Evolutionary conservation across 1,284 basidiomycete species (phyloP).

Genomic region (Sphagnurus paluster): DNA sequence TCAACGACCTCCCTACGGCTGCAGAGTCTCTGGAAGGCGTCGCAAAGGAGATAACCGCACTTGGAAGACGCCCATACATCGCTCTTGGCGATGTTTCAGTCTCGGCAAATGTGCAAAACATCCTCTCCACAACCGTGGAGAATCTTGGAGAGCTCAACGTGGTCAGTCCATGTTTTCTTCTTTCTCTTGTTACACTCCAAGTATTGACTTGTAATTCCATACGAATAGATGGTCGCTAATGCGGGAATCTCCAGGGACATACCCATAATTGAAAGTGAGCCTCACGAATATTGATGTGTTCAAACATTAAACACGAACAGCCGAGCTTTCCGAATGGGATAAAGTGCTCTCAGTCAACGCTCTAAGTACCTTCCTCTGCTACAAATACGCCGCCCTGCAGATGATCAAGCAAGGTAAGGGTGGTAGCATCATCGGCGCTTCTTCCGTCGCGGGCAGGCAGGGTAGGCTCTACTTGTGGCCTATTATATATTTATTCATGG

Average conservation of each 20-base stretch:
- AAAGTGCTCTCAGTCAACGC: conserved; percentile 18
- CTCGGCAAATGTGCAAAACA: conserved; percentile 25
- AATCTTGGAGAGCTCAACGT: conserved; percentile 29
- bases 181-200: background rate
- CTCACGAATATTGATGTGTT: background rate
- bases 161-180: conserved; percentile 16
- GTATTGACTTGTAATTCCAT: too few relatives aligned
- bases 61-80: conserved; percentile 13
- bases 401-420: conserved; percentile 23
- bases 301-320: background rate
- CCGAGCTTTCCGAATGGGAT: conserved; percentile 19
- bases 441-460: conserved; percentile 14
- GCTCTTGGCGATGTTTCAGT: conserved; percentile 28
- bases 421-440: conserved; percentile 22
- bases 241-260: conserved; percentile 20
- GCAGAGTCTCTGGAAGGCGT: conserved; percentile 16
- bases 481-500: background rate
- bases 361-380: conserved; percentile 19
- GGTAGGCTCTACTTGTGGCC: background rate
- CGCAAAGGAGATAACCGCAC: conserved; percentile 17
- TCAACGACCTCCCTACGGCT: conserved; percentile 19
- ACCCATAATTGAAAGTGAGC: conserved; percentile 17
- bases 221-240: conserved; percentile 31
- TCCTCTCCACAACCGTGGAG: conserved; percentile 25
- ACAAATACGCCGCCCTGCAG: conserved; percentile 21